Evolutionary conservation across 441 rosid species (phyloP).

Genomic region (Brassica balearica): DNA sequence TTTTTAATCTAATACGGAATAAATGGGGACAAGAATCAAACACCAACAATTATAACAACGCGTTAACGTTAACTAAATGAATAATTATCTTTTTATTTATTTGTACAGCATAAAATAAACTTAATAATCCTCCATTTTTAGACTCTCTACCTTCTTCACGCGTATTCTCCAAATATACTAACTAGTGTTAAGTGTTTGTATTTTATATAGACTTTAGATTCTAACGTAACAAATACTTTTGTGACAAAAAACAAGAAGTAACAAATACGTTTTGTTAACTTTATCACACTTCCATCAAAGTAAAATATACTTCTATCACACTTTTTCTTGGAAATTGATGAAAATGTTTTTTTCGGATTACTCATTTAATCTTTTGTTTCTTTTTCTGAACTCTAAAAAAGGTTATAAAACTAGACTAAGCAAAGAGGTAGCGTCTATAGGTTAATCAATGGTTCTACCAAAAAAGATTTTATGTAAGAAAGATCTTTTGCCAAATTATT

Average conservation of each 20-base stretch:
- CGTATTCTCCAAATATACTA: constrained; percentile 24
- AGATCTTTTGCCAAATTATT: background rate
- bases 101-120: background rate
- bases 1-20: constrained; percentile 16
- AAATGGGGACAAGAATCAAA: constrained; percentile 37
- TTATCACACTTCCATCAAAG: background rate
- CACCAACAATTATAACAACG: constrained; percentile 39
- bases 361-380: background rate
- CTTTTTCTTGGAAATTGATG: background rate
- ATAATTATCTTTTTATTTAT: background rate
- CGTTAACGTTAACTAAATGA: constrained; percentile 8
- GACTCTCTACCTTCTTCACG: constrained; percentile 20
- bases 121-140: background rate
- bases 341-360: background rate
- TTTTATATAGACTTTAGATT: too few relatives aligned
- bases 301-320: too few relatives aligned
- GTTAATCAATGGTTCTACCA: constrained; percentile 10
- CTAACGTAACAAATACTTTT: background rate
- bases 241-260: background rate
- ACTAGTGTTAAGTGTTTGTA: too few relatives aligned
- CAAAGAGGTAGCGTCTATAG: constrained; percentile 5
- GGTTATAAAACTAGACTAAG: background rate
- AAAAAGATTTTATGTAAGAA: background rate
- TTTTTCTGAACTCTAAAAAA: background rate
- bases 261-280: background rate